Evolutionary conservation across 2,329 filamentous ascomycete genomes (phyloP).

Genomic region (Arthrobotrys conoides): DNA sequence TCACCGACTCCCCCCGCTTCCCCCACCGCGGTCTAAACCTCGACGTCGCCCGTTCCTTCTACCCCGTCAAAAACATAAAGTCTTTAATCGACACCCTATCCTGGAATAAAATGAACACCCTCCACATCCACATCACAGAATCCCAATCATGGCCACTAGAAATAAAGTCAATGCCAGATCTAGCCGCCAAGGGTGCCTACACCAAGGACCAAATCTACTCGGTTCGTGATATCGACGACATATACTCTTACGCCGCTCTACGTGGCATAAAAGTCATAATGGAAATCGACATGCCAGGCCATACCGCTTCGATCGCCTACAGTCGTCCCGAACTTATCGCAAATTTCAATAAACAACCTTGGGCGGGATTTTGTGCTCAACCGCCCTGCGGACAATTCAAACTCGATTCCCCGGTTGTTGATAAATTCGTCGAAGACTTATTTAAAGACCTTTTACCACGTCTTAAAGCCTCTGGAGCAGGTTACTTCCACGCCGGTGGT

Average conservation of each 20-base stretch:
- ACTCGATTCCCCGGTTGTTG: conserved; percentile 79
- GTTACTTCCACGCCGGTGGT: conserved; percentile 87
- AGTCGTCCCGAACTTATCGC: conserved; percentile 77
- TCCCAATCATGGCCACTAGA: conserved; percentile 89
- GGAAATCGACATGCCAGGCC: conserved; percentile 86
- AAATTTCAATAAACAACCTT: conserved; percentile 45
- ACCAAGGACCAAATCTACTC: conserved; percentile 77
- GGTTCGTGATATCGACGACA: conserved; percentile 74
- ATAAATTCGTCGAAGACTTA: conserved; percentile 79
- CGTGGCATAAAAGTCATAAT: conserved; percentile 80
- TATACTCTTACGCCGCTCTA: conserved; percentile 79
- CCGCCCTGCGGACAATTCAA: conserved; percentile 78
- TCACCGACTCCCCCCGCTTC: conserved; percentile 82
- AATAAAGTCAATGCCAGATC: conserved; percentile 79
- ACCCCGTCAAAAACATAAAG: conserved; percentile 77
- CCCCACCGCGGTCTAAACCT: conserved; percentile 83
- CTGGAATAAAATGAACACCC: conserved; percentile 85
- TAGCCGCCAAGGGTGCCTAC: conserved; percentile 82
- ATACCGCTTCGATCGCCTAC: conserved; percentile 78
- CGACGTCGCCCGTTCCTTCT: conserved; percentile 82
- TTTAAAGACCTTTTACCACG: conserved; percentile 84
- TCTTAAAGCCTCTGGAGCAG: conserved; percentile 74
- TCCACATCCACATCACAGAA: conserved; percentile 86
- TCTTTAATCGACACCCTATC: conserved; percentile 82
- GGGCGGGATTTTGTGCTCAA: conserved; percentile 48